Conservation (phyloP, 257 asterid species). For the Nicotiana knightiana region DNA sequence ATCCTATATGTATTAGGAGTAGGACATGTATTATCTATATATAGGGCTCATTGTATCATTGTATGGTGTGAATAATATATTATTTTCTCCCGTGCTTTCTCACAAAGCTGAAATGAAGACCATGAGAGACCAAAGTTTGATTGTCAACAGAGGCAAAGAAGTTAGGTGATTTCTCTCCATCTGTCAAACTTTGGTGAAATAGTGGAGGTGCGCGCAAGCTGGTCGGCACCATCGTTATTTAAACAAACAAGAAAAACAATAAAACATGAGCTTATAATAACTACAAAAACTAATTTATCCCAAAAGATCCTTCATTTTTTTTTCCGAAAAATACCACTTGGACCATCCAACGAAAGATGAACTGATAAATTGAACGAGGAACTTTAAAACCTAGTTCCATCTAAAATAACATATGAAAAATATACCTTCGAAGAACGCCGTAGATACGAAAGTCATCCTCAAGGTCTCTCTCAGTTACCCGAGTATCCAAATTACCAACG, state of each 20-base stretch:
- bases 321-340: not conserved
- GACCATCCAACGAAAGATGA: not conserved
- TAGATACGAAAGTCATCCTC: conserved; percentile 41
- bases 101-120: not conserved
- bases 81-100: no score
- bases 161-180: not conserved
- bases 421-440: conserved; percentile 38
- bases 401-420: not conserved
- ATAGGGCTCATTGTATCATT: no score
- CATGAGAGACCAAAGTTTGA: not conserved
- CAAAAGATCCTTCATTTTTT: not conserved
- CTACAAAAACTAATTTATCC: not conserved
- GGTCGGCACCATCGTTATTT: not conserved
- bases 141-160: not conserved
- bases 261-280: not conserved
- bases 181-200: not conserved
- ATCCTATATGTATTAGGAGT: no score
- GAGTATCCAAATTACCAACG: conserved; percentile 42
- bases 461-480: conserved; percentile 39
- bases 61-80: no score
- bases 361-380: not conserved
- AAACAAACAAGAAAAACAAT: not conserved
- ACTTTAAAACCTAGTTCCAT: not conserved
- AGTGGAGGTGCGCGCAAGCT: not conserved
- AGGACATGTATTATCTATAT: no score